These are phyloP conservation scores for Tulasnella sp. DNA, from an alignment of 768 basidiomycete genomes.

Conservation along the genomic window DNA sequence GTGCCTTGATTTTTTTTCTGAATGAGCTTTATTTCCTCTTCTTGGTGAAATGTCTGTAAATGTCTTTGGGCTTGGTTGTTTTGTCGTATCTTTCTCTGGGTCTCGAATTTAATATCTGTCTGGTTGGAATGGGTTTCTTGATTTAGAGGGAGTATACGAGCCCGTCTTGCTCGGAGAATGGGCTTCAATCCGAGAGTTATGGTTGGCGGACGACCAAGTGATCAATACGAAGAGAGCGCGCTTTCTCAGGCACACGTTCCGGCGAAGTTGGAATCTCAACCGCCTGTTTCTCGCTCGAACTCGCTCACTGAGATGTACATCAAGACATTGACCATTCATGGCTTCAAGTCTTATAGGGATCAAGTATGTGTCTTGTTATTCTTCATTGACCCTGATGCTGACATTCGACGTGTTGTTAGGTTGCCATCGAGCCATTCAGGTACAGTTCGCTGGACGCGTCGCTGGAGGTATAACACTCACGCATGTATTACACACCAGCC, in stretches of 20 bases:
- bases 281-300: background rate
- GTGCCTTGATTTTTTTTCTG: no score
- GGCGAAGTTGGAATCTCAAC: background rate
- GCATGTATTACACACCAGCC: conserved; percentile 23
- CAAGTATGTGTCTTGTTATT: conserved; percentile 10
- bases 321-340: conserved; percentile 82
- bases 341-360: conserved; percentile 85
- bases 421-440: conserved; percentile 70
- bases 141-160: background rate
- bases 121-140: no score
- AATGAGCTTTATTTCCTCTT: background rate
- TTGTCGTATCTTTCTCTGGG: no score
- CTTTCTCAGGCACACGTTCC: background rate
- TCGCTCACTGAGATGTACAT: conserved; percentile 30
- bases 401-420: background rate
- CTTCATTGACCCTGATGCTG: background rate
- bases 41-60: background rate
- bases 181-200: background rate
- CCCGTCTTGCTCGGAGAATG: background rate
- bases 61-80: no score
- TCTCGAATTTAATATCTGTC: no score
- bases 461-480: background rate
- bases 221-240: background rate
- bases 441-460: background rate
- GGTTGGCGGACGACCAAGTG: background rate